Evolutionary conservation across 768 basidiomycete genomes (phyloP).

Genomic region (Rubroboletus satanas): DNA sequence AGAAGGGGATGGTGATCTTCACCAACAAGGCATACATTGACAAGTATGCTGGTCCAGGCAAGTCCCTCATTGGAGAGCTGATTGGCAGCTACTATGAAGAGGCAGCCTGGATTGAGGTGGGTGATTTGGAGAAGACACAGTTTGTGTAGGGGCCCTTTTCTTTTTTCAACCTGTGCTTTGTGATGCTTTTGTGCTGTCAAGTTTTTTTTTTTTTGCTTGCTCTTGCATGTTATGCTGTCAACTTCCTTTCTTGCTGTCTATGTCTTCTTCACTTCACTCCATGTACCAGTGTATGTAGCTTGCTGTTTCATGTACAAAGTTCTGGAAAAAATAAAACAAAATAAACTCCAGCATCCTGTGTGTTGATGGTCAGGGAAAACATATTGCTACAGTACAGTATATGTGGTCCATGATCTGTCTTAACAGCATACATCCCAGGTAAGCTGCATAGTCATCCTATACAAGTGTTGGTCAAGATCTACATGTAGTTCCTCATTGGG

Average conservation of each 20-base stretch:
- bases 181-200: not conserved
- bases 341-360: slow-evolving; percentile 4
- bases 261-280: not conserved
- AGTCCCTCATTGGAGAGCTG: slow-evolving; percentile 43
- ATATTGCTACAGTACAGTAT: not conserved
- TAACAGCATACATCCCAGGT: too few relatives aligned
- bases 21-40: slow-evolving; percentile 58
- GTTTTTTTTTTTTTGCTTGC: not conserved
- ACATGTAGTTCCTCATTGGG: not conserved
- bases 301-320: slow-evolving; percentile 9
- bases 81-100: slow-evolving; percentile 29
- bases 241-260: slow-evolving; percentile 18
- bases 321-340: not conserved
- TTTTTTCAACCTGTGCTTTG: not conserved
- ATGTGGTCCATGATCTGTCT: too few relatives aligned
- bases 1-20: slow-evolving; percentile 72
- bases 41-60: slow-evolving; percentile 47
- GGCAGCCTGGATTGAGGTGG: slow-evolving; percentile 35
- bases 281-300: slow-evolving; percentile 1
- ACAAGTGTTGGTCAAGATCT: not conserved
- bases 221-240: slow-evolving; percentile 13
- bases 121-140: slow-evolving; percentile 23
- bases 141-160: slow-evolving; percentile 15
- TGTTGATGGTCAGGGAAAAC: not conserved
- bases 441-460: too few relatives aligned